phyloP scores from a whole-genome alignment of 495 filamentous ascomycete species.

The Aspergillus indologenus region DNA sequence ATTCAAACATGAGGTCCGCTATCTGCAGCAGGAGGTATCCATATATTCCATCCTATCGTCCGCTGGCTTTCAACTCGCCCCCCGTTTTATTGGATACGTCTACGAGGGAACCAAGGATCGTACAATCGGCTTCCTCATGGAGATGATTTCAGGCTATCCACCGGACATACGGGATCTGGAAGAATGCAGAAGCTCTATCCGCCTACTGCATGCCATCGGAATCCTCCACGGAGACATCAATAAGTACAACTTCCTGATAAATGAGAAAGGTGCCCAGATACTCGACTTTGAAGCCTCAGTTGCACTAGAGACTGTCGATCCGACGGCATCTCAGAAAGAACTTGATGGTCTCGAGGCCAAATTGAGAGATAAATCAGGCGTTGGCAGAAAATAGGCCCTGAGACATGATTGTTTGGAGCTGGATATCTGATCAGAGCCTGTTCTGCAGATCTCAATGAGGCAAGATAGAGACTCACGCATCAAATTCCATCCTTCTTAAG shows the following conservation, averaged over 20 bases:
- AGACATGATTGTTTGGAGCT: too few relatives aligned
- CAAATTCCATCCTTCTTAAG: too few relatives aligned
- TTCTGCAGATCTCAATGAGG: too few relatives aligned
- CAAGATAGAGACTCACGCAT: too few relatives aligned
- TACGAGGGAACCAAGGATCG: constrained; percentile 15
- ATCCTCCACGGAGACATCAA: constrained; percentile 27
- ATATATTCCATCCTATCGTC: constrained; percentile 4
- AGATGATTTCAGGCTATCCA: constrained; percentile 6
- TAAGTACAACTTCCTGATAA: constrained; percentile 28
- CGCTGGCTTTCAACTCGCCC: constrained; percentile 6
- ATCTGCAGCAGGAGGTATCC: constrained; percentile 9
- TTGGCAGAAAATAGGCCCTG: neutral
- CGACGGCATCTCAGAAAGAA: constrained; percentile 20
- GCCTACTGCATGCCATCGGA: constrained; percentile 23
- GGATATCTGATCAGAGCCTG: too few relatives aligned
- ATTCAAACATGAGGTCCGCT: constrained; percentile 10
- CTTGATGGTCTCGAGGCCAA: neutral
- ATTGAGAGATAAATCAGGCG: constrained; percentile 4
- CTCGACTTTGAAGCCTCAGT: constrained; percentile 33
- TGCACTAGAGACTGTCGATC: constrained; percentile 17
- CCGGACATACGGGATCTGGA: constrained; percentile 9
- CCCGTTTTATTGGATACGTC: constrained; percentile 11
- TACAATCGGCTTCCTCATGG: constrained; percentile 13
- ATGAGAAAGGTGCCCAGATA: constrained; percentile 19
- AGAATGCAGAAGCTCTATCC: constrained; percentile 15